Conservation (phyloP, 2,329 filamentous ascomycete genomes). For the Teratosphaeria epicoccoides region DNA sequence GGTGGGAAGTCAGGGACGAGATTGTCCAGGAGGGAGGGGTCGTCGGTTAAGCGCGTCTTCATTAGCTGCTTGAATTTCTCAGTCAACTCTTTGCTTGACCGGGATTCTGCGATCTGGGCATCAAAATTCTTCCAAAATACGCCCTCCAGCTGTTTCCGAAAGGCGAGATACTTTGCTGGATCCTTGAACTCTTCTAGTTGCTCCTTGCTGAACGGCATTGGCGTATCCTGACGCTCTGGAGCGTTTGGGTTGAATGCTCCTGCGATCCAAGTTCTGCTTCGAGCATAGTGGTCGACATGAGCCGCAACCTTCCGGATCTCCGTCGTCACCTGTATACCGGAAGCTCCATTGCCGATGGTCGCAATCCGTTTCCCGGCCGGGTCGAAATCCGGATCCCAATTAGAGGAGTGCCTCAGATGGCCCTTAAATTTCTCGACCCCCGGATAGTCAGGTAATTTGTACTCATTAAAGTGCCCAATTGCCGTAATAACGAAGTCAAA, state of each 20-base stretch:
- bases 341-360: slow-evolving; percentile 34
- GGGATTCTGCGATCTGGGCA: slow-evolving; percentile 35
- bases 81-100: slow-evolving; percentile 32
- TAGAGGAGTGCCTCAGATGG: slow-evolving; percentile 18
- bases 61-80: slow-evolving; percentile 32
- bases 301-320: slow-evolving; percentile 24
- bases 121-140: slow-evolving; percentile 39
- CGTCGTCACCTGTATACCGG: slow-evolving; percentile 32
- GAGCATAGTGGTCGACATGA: slow-evolving; percentile 53
- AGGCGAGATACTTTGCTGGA: slow-evolving; percentile 47
- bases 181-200: slow-evolving; percentile 49
- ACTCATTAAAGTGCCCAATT: slow-evolving; percentile 56
- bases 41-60: slow-evolving; percentile 23
- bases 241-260: slow-evolving; percentile 42
- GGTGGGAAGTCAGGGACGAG: slow-evolving; percentile 8
- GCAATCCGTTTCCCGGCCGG: slow-evolving; percentile 30
- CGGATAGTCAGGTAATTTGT: slow-evolving; percentile 51
- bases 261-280: slow-evolving; percentile 58
- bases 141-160: slow-evolving; percentile 37
- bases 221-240: slow-evolving; percentile 43
- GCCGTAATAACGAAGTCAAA: slow-evolving; percentile 54
- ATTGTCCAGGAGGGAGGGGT: slow-evolving; percentile 17
- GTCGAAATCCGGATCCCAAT: slow-evolving; percentile 26
- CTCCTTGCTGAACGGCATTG: slow-evolving; percentile 46
- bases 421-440: slow-evolving; percentile 30